Conservation (phyloP, 2,329 filamentous ascomycete species). For the Fusarium chuoi region DNA sequence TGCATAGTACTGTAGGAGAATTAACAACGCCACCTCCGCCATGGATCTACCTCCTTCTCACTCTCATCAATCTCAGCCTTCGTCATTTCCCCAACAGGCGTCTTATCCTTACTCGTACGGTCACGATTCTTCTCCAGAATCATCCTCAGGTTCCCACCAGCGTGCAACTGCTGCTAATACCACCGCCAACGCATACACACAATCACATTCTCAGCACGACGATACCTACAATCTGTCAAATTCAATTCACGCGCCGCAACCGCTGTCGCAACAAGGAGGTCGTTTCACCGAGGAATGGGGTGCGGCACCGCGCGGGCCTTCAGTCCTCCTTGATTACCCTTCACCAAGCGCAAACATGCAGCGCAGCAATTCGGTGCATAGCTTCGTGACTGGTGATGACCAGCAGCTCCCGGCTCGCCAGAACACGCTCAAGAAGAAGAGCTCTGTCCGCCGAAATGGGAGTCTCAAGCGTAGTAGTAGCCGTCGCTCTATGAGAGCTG, state of each 20-base stretch:
- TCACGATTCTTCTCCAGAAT: constrained; percentile 36
- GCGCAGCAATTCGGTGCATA: constrained; percentile 70
- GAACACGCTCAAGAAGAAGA: constrained; percentile 90
- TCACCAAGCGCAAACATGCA: constrained; percentile 58
- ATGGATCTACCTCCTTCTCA: constrained; percentile 46
- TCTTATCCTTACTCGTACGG: constrained; percentile 35
- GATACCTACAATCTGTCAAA: constrained; percentile 28
- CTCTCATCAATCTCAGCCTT: constrained; percentile 39
- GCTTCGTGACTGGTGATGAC: constrained; percentile 61
- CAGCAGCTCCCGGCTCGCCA: constrained; percentile 56
- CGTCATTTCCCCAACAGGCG: constrained; percentile 34
- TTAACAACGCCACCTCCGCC: constrained; percentile 45
- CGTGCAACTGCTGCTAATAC: constrained; percentile 30
- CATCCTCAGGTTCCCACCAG: constrained; percentile 31
- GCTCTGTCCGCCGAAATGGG: constrained; percentile 76
- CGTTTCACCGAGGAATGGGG: constrained; percentile 79
- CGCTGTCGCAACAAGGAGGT: constrained; percentile 49
- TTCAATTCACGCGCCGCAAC: constrained; percentile 34
- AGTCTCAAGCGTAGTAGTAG: constrained; percentile 85
- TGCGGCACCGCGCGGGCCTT: constrained; percentile 73
- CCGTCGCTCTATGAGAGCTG: constrained; percentile 82
- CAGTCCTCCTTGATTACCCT: constrained; percentile 63
- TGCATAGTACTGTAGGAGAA: constrained; percentile 30
- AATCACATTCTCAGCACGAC: constrained; percentile 32
- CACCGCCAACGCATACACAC: constrained; percentile 27